Conservation (phyloP, 2,329 filamentous ascomycete genomes). For the Ascochyta lentis region DNA sequence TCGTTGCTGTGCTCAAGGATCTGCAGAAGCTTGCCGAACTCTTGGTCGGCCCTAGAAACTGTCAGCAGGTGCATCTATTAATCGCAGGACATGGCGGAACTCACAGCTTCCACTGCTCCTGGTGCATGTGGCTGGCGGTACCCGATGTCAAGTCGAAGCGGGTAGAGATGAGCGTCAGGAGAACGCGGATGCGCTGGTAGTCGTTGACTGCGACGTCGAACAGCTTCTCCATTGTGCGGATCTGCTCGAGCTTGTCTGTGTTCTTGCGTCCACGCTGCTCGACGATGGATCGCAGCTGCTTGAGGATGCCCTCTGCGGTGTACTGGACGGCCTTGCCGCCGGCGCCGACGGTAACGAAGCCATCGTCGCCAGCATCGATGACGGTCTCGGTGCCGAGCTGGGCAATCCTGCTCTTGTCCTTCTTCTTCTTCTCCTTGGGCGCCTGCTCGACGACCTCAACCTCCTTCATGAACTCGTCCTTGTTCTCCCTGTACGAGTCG, state of each 20-base stretch:
- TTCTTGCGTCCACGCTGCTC: slow-evolving; percentile 99
- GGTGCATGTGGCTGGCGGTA: slow-evolving; percentile 80
- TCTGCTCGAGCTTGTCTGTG: slow-evolving; percentile 93
- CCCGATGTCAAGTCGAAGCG: slow-evolving; percentile 91
- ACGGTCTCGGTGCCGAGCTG: slow-evolving; percentile 60
- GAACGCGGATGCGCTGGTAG: slow-evolving; percentile 92
- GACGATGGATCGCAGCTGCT: slow-evolving; percentile 90
- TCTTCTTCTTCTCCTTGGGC: slow-evolving; percentile 47
- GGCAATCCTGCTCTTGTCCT: slow-evolving; percentile 57
- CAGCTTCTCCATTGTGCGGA: slow-evolving; percentile 96
- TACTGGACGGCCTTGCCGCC: slow-evolving; percentile 89
- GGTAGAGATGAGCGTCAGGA: slow-evolving; percentile 89
- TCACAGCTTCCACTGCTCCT: slow-evolving; percentile 92
- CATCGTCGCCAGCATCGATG: slow-evolving; percentile 73
- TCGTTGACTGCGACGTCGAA: slow-evolving; percentile 86
- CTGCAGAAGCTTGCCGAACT: slow-evolving; percentile 77
- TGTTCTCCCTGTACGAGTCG: slow-evolving; percentile 83
- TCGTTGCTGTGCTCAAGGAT: slow-evolving; percentile 81
- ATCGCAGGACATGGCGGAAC: slow-evolving; percentile 20
- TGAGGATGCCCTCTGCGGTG: slow-evolving; percentile 97
- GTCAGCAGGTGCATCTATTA: slow-evolving; percentile 11
- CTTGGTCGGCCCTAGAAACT: slow-evolving; percentile 71
- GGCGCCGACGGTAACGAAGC: slow-evolving; percentile 86
- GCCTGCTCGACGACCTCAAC: slow-evolving; percentile 77
- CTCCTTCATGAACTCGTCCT: slow-evolving; percentile 86